A percentile compares a stretch with the other conserved stretches of the same genome.
phyloP scores from a whole-genome alignment of 352 stramenopile species.

The Pilasporangium apinafurcum region DNA sequence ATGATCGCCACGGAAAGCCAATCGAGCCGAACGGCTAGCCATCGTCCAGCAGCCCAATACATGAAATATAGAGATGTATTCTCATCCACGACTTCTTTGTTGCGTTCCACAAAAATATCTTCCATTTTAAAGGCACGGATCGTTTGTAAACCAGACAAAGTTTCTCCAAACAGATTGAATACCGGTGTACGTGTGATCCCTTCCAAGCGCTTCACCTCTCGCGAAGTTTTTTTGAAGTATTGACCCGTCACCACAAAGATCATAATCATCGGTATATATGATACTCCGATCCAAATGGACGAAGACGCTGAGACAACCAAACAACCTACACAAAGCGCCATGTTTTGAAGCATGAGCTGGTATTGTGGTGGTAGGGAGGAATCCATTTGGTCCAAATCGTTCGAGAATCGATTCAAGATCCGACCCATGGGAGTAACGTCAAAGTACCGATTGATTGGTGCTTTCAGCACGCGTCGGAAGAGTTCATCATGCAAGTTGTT shows the following conservation, averaged over 20 bases:
- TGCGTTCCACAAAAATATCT: conserved; percentile 20
- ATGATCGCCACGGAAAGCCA: conserved; percentile 81
- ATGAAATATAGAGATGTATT: conserved; percentile 44
- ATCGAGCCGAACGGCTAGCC: conserved; percentile 92
- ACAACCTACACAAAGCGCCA: conserved; percentile 12
- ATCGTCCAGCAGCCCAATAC: conserved; percentile 67
- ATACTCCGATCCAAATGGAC: conserved; percentile 10
- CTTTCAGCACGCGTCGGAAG: conserved; percentile 28
- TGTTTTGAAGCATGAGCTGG: conserved; percentile 14
- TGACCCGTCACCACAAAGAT: conserved; percentile 62
- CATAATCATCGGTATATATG: conserved; percentile 23
- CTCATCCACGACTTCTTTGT: conserved; percentile 28
- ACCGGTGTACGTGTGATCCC: conserved; percentile 84
- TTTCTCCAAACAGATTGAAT: conserved; percentile 89
- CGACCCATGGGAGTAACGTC: conserved; percentile 40
- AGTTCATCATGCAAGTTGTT: conserved; percentile 21
- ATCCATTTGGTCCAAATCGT: conserved; percentile 45
- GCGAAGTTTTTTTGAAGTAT: conserved; percentile 80
- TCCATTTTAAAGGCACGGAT: conserved; percentile 74
- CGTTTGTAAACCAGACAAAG: conserved; percentile 83
- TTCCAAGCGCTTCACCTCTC: conserved; percentile 91
- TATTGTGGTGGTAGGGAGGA: conserved; percentile 30
- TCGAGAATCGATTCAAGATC: conserved; percentile 47
- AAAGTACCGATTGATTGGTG: conserved; percentile 43
- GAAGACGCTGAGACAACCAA: conserved; percentile 10